These are phyloP conservation scores for Gonapodya sp. DNA, from an alignment of 192 early-diverging fungal species.

Conservation along the genomic window DNA sequence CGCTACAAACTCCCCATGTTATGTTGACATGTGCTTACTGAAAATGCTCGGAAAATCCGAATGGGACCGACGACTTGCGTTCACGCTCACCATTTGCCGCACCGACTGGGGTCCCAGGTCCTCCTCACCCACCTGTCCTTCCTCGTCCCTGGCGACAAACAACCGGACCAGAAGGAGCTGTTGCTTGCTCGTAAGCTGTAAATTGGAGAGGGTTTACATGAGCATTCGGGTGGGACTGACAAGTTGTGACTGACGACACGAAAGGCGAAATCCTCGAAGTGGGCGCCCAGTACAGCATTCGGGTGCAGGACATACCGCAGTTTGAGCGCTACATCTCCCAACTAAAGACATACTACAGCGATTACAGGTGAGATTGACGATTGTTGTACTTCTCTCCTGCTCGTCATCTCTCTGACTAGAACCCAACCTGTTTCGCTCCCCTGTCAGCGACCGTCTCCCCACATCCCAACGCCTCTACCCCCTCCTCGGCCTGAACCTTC, in stretches of 20 bases:
- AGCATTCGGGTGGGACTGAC: background rate
- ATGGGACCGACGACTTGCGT: too few species aligned
- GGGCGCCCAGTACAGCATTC: conserved; percentile 79
- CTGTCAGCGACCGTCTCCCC: conserved; percentile 38
- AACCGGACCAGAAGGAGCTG: conserved; percentile 30
- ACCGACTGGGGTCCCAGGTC: conserved; percentile 20
- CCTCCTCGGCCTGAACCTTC: conserved; percentile 82
- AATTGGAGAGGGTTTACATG: background rate
- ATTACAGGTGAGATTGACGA: conserved; percentile 43
- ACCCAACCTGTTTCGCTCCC: conserved; percentile 11
- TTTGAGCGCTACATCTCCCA: conserved; percentile 95
- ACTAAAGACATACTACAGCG: conserved; percentile 79
- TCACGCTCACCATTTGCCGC: too few species aligned
- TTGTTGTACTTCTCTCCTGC: background rate
- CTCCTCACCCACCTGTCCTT: conserved; percentile 33
- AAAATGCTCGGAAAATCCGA: too few species aligned
- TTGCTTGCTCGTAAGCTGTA: conserved; percentile 38
- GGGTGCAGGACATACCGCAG: conserved; percentile 75
- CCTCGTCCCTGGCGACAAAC: conserved; percentile 32
- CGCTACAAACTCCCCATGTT: too few species aligned
- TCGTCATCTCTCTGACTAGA: background rate
- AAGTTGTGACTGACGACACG: background rate
- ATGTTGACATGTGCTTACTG: too few species aligned
- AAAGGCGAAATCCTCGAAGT: conserved; percentile 81
- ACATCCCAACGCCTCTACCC: conserved; percentile 78